phyloP scores from a whole-genome alignment of 805 yeast species.

The Kuraishia cidri region DNA sequence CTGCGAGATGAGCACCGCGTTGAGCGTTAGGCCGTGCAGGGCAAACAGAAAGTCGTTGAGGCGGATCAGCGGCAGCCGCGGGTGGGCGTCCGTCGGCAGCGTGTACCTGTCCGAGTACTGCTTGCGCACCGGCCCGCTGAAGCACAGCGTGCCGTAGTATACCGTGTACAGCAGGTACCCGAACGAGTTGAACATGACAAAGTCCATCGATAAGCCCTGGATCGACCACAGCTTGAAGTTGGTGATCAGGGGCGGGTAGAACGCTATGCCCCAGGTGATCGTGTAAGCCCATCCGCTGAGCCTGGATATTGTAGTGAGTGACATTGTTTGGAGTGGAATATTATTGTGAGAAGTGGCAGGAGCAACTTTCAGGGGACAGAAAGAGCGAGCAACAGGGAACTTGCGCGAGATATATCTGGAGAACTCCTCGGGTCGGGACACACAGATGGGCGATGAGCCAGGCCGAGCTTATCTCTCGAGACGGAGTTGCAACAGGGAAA shows the following conservation, averaged over 20 bases:
- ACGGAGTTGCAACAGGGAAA: no score
- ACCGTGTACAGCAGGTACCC: constrained; percentile 21
- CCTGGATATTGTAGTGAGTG: no score
- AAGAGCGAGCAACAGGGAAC: no score
- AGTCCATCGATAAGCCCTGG: constrained; percentile 25
- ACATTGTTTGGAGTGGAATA: no score
- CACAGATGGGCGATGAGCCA: no score
- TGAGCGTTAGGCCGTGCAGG: constrained; percentile 16
- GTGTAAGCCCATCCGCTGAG: constrained; percentile 23
- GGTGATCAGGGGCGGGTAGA: constrained; percentile 21
- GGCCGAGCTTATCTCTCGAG: no score
- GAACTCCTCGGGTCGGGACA: no score
- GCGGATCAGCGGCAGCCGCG: constrained; percentile 17
- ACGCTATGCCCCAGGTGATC: constrained; percentile 18
- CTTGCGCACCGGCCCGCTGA: constrained; percentile 13
- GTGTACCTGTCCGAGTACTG: constrained; percentile 17
- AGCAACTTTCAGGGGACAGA: no score
- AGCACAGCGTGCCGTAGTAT: constrained; percentile 15
- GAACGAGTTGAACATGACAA: constrained; percentile 20
- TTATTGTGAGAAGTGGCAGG: no score
- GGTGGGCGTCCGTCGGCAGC: constrained; percentile 6
- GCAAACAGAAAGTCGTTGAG: constrained; percentile 22
- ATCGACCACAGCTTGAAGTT: constrained; percentile 19
- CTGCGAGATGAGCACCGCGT: constrained; percentile 17
- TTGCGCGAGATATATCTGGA: no score